Percentiles rank a stretch among this genome's conserved stretches.
phyloP scores from a whole-genome alignment of 371 early-diverging fungal species.

The Parasitella parasitica region DNA sequence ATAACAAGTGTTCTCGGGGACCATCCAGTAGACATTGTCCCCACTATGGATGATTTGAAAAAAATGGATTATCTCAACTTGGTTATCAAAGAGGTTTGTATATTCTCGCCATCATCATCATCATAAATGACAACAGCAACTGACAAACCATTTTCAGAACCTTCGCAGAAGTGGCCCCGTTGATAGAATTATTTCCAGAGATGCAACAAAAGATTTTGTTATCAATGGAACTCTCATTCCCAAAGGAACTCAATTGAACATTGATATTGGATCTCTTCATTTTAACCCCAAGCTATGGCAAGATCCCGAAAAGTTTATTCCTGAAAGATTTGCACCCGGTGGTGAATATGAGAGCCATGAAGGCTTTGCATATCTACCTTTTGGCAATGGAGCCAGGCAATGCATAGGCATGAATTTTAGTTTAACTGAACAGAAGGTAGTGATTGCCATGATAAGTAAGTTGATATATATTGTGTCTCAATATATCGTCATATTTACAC shows the following conservation, averaged over 20 bases:
- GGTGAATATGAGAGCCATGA: background rate
- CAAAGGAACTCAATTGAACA: constrained; percentile 32
- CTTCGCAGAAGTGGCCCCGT: constrained; percentile 39
- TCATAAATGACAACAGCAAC: background rate
- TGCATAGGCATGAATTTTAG: constrained; percentile 57
- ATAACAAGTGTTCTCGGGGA: constrained; percentile 51
- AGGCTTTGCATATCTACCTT: constrained; percentile 43
- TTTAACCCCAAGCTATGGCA: constrained; percentile 14
- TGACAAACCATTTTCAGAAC: constrained; percentile 16
- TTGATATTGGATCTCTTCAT: constrained; percentile 27
- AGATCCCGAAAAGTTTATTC: constrained; percentile 14
- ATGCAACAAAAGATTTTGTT: constrained; percentile 33
- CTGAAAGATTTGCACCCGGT: constrained; percentile 28
- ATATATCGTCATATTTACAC: too few relatives aligned
- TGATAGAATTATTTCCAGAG: constrained; percentile 12
- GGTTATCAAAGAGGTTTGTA: constrained; percentile 34
- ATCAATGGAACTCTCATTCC: constrained; percentile 41
- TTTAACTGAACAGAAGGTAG: constrained; percentile 43
- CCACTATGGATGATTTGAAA: constrained; percentile 43
- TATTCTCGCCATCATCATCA: background rate
- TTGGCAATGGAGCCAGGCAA: constrained; percentile 46
- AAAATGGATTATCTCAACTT: constrained; percentile 42
- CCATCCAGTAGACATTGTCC: constrained; percentile 33
- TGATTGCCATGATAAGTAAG: constrained; percentile 41
- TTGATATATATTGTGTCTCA: too few relatives aligned